Conservation (phyloP, 306 rosid species). For the Trifolium subterraneum region DNA sequence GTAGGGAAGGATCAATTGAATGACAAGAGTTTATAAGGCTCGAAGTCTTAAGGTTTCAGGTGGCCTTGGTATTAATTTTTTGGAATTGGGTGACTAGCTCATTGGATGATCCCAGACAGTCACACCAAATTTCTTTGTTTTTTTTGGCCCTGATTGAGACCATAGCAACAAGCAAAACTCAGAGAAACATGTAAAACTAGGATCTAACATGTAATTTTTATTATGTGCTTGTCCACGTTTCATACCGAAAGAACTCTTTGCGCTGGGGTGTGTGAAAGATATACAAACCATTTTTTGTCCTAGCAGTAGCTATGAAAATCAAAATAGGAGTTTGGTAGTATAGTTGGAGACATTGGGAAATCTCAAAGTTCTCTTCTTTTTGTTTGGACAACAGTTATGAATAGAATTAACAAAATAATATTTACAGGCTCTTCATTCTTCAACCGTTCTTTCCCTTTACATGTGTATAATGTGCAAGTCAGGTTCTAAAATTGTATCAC, state of each 20-base stretch:
- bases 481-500: not conserved
- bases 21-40: not conserved
- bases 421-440: not conserved
- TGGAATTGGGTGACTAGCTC: not conserved
- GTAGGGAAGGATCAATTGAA: not conserved
- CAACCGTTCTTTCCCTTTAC: conserved; percentile 8
- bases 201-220: not conserved
- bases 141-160: not conserved
- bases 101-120: not conserved
- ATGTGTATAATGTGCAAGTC: conserved; percentile 19
- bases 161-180: not conserved
- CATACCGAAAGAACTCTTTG: not conserved
- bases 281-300: not conserved
- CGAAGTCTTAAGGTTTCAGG: not conserved
- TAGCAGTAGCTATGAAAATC: conserved; percentile 13
- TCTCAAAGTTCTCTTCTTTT: not conserved
- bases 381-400: not conserved
- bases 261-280: not conserved
- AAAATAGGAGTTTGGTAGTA: not conserved
- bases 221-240: not conserved
- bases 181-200: not conserved
- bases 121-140: not conserved
- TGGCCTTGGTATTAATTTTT: not conserved
- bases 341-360: conserved; percentile 12
- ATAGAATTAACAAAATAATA: conserved; percentile 5